A percentile compares a stretch with the other conserved stretches of the same genome.
Evolutionary conservation across 805 yeast genomes (phyloP).

Genomic region (Candida loeiensis): DNA sequence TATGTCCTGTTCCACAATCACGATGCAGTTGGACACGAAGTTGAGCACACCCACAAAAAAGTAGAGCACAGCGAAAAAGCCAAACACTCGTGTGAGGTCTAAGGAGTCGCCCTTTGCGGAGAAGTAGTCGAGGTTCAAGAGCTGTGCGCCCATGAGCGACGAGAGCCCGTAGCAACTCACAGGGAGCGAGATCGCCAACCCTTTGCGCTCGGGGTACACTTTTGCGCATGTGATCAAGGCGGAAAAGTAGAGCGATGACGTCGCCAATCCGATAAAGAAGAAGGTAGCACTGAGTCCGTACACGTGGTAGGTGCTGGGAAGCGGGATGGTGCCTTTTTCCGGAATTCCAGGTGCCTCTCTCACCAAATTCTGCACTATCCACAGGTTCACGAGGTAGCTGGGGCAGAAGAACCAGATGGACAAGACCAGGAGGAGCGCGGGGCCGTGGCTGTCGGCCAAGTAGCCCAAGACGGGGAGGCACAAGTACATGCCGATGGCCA

Average conservation of each 20-base stretch:
- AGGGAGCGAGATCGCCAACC: slow-evolving; percentile 83
- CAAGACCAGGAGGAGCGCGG: slow-evolving; percentile 62
- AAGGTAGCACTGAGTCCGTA: slow-evolving; percentile 46
- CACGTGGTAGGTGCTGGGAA: slow-evolving; percentile 10
- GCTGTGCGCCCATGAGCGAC: slow-evolving; percentile 68
- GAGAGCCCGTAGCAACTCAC: slow-evolving; percentile 85
- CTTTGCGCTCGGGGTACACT: slow-evolving; percentile 71
- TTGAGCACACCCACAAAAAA: slow-evolving; percentile 54
- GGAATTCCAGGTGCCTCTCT: background rate
- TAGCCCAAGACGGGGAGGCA: slow-evolving; percentile 81
- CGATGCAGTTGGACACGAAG: slow-evolving; percentile 63
- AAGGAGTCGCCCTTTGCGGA: slow-evolving; percentile 27
- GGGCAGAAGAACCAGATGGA: slow-evolving; percentile 63
- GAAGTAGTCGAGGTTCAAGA: slow-evolving; percentile 44
- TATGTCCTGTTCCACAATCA: slow-evolving; percentile 52
- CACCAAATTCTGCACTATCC: background rate
- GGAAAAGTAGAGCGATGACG: slow-evolving; percentile 69
- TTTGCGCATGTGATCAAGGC: slow-evolving; percentile 79
- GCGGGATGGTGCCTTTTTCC: background rate
- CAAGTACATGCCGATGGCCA: slow-evolving; percentile 78
- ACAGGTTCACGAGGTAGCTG: slow-evolving; percentile 50
- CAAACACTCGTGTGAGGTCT: slow-evolving; percentile 51
- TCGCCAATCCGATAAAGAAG: slow-evolving; percentile 62
- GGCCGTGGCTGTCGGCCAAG: slow-evolving; percentile 82
- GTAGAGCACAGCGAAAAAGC: slow-evolving; percentile 51